Evolutionary conservation across 2,329 filamentous ascomycete species (phyloP).

Genomic region (Ophiostoma fasciatum): DNA sequence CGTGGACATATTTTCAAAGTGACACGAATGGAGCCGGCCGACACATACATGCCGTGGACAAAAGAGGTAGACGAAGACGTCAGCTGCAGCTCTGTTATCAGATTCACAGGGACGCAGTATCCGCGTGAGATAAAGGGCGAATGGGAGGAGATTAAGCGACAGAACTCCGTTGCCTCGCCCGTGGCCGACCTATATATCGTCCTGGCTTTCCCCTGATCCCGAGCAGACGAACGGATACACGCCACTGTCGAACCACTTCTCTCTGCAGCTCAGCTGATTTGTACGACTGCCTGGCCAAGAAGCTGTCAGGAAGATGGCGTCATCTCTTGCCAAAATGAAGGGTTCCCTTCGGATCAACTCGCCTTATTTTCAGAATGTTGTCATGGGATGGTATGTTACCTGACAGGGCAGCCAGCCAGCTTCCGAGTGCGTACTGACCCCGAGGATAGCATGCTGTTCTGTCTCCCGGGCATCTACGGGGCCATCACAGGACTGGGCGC

Average conservation of each 20-base stretch:
- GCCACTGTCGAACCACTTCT: too few relatives aligned
- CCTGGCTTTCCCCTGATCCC: too few relatives aligned
- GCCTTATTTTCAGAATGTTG: neutral
- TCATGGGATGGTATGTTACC: neutral
- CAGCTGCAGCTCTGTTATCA: neutral
- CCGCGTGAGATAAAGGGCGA: neutral
- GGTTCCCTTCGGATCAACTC: neutral
- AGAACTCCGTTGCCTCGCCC: too few relatives aligned
- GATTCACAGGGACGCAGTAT: neutral
- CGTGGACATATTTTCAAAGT: too few relatives aligned
- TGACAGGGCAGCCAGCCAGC: too few relatives aligned
- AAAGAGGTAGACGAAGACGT: too few relatives aligned
- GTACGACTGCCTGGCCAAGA: neutral
- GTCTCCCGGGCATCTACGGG: slow-evolving; percentile 4
- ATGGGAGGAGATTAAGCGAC: neutral
- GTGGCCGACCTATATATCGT: too few relatives aligned
- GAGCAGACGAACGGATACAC: too few relatives aligned
- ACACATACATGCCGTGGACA: too few relatives aligned
- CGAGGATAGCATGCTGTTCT: slow-evolving; percentile 18
- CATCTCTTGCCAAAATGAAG: neutral
- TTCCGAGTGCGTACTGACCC: neutral
- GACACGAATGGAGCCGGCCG: too few relatives aligned
- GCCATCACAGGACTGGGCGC: slow-evolving; percentile 6
- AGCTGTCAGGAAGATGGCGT: neutral
- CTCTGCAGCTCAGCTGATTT: too few relatives aligned